These are phyloP conservation scores for Drosera spatulata DNA, from an alignment of 179 eudicot genomes.

Conservation along the genomic window DNA sequence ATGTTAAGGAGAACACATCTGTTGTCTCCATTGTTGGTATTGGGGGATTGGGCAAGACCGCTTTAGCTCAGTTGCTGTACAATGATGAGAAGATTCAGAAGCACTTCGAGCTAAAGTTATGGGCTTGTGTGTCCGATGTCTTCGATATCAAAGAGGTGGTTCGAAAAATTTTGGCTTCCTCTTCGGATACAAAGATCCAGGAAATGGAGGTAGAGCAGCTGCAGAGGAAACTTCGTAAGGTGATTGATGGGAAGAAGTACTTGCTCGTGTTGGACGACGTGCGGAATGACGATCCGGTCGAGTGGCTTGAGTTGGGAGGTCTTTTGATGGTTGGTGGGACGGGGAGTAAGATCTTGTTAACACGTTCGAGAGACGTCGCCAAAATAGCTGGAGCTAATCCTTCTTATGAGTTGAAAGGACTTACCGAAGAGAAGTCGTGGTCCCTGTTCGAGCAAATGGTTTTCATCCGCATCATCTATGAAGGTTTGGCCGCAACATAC, in stretches of 20 bases:
- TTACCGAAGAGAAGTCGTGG: constrained; percentile 15
- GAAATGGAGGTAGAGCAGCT: not conserved
- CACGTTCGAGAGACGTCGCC: not conserved
- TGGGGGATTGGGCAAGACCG: constrained; percentile 10
- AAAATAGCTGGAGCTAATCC: not conserved
- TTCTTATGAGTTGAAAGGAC: constrained; percentile 5
- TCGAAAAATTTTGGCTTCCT: not conserved
- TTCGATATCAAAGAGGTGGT: not conserved
- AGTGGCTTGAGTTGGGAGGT: not conserved
- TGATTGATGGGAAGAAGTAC: not conserved
- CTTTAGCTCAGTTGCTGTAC: constrained; percentile 4
- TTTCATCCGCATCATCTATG: too few species aligned
- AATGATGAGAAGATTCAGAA: constrained; percentile 1
- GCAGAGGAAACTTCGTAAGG: not conserved
- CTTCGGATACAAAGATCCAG: not conserved
- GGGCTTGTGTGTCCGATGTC: constrained; percentile 2
- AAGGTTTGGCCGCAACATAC: not conserved
- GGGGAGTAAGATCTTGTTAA: constrained; percentile 1
- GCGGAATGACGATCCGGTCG: not conserved
- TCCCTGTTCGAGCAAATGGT: too few species aligned
- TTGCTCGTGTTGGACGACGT: constrained; percentile 7
- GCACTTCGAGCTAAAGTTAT: constrained; percentile 1
- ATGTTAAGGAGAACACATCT: not conserved
- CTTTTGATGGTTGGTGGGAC: not conserved
- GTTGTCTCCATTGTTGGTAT: constrained; percentile 3